Base-by-base conservation (phyloP, 192 early-diverging fungal genomes). In the Funneliformis mosseae region DNA sequence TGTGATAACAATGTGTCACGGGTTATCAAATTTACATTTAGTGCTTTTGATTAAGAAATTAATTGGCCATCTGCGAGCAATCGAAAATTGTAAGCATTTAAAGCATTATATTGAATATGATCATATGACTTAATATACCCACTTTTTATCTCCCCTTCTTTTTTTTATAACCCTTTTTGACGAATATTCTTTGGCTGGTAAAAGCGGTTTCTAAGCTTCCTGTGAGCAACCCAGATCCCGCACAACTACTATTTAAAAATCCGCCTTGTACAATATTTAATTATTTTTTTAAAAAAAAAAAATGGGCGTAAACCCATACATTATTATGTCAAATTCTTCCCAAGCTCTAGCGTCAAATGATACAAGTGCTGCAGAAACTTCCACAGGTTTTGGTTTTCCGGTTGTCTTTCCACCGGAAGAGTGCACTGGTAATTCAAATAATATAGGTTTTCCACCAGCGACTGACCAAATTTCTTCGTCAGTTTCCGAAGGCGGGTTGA, bases 171-270 rank as follows among this genome's bases (percentile, higher is more conserved):
- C 33, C 33, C 33, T 33, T 33, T 33, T 33, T 2, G 61, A 21
- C 33, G n/a, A 33, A 67, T 33, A 67, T 67, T 33, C 64, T 67
- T 67, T 55, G 50, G 48, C 48, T 55, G 48, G 16, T 55, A 55
- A 55, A 55, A 48, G 50, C 50, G 16, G 50, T 55, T 55, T 55
- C 33, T 55, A 4, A 16, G 50, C 50, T 55, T 55, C 50, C 50
- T 7, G 50, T 21, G 50, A 55, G 18, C 50, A 55, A 21, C 14
- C 1, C 18, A 18, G 2, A 48, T 18, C n/a, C n/a, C n/a, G n/a
- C 50, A 18, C 0, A 55, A 55, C 16, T 18, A 18, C 50, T 55
- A 55, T 33, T 33, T 33, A 5, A 4, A 18, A 55, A 55, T 18
- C 50, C 16, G 18, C 7, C 16, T 55, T 55, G 18, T 21, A 55